These are phyloP conservation scores for Talaromyces proteolyticus DNA, from an alignment of 495 filamentous ascomycete genomes.

Conservation along the genomic window DNA sequence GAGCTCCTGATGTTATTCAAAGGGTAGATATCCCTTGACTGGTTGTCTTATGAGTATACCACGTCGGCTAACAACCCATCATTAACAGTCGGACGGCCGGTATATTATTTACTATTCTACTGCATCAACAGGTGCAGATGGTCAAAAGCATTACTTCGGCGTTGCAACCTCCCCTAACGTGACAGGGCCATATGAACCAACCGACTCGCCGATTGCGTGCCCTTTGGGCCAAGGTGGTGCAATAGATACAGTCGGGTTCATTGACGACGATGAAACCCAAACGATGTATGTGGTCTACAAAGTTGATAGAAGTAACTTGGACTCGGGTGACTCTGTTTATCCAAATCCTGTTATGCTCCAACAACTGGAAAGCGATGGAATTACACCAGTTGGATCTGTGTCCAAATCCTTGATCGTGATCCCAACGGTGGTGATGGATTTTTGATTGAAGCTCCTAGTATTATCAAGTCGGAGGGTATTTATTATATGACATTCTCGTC, in stretches of 20 bases:
- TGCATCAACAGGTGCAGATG: slow-evolving; percentile 10
- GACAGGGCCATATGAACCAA: slow-evolving; percentile 29
- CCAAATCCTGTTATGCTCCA: slow-evolving; percentile 53
- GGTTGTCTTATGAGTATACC: neutral
- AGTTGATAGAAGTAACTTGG: slow-evolving; percentile 49
- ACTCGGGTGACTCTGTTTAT: slow-evolving; percentile 38
- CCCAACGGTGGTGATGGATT: slow-evolving; percentile 35
- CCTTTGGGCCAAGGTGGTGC: slow-evolving; percentile 30
- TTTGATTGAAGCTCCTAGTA: slow-evolving; percentile 50
- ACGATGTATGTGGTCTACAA: slow-evolving; percentile 40
- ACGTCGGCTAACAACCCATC: neutral
- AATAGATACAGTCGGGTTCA: slow-evolving; percentile 30
- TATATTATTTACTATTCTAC: slow-evolving; percentile 40
- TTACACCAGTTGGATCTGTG: slow-evolving; percentile 33
- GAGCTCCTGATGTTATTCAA: slow-evolving; percentile 44
- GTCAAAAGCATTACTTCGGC: slow-evolving; percentile 35
- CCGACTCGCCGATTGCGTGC: slow-evolving; percentile 20
- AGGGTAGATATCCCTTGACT: slow-evolving; percentile 6
- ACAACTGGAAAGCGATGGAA: slow-evolving; percentile 39
- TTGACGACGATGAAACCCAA: slow-evolving; percentile 16
- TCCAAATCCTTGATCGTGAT: slow-evolving; percentile 42
- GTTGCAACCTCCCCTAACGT: slow-evolving; percentile 29
- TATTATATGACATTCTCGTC: slow-evolving; percentile 55
- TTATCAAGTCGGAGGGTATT: slow-evolving; percentile 37
- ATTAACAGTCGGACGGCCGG: slow-evolving; percentile 18